phyloP scores from a whole-genome alignment of 202 grass and related monocot genomes.

The Cymbopogon flexuosus region DNA sequence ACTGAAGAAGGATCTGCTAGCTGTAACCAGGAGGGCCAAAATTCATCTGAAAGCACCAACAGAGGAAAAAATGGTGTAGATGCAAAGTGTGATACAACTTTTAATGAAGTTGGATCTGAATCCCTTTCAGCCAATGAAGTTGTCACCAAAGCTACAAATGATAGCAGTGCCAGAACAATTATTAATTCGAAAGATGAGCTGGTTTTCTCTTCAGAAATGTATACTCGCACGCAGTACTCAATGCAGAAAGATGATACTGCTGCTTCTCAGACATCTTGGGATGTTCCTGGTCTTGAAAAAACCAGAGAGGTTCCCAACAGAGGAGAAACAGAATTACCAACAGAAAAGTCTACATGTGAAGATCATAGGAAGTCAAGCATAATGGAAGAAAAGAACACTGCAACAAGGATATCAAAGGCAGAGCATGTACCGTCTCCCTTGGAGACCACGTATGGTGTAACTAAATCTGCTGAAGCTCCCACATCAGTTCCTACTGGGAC shows the following conservation, averaged over 20 bases:
- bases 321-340: constrained; percentile 14
- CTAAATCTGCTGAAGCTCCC: constrained; percentile 32
- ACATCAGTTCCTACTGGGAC: constrained; percentile 14
- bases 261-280: constrained; percentile 16
- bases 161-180: constrained; percentile 1
- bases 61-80: constrained; percentile 15
- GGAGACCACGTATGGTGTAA: constrained; percentile 9
- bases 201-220: constrained; percentile 21
- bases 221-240: constrained; percentile 5
- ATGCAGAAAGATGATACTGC: constrained; percentile 14
- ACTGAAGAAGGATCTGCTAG: constrained; percentile 5
- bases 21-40: constrained; percentile 15
- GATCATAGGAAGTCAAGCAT: not conserved
- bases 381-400: constrained; percentile 20
- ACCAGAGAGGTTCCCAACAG: not conserved
- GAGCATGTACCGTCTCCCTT: constrained; percentile 32
- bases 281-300: constrained; percentile 13
- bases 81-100: not conserved
- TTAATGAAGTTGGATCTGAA: constrained; percentile 15
- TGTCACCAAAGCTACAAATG: constrained; percentile 3
- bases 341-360: constrained; percentile 31
- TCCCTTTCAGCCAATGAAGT: constrained; percentile 27
- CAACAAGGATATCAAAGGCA: constrained; percentile 24
- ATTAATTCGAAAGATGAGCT: constrained; percentile 7
- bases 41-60: constrained; percentile 10